Evolutionary conservation across 352 stramenopile genomes (phyloP).

Genomic region (Phytophthora meadii): DNA sequence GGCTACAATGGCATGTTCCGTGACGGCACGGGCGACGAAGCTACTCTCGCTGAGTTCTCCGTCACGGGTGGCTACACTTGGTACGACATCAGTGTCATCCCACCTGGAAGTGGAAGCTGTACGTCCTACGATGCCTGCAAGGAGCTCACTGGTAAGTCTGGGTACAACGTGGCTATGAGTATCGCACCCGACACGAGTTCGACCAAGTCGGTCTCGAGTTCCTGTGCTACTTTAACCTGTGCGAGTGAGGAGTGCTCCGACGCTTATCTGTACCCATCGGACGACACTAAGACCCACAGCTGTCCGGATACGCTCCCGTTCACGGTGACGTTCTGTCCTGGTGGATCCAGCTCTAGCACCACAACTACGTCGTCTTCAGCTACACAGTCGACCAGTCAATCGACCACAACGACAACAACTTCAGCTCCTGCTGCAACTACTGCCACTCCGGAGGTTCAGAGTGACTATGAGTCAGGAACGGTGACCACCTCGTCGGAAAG

Average conservation of each 20-base stretch:
- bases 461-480: slow-evolving; percentile 37
- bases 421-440: slow-evolving; percentile 22
- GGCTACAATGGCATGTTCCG: slow-evolving; percentile 69
- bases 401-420: slow-evolving; percentile 23
- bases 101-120: slow-evolving; percentile 56
- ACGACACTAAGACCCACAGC: slow-evolving; percentile 60
- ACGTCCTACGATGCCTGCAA: slow-evolving; percentile 50
- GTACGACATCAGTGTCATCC: slow-evolving; percentile 70
- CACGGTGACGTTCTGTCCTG: slow-evolving; percentile 55
- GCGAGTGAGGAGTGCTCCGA: slow-evolving; percentile 41
- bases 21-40: slow-evolving; percentile 46
- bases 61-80: slow-evolving; percentile 46
- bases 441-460: slow-evolving; percentile 22
- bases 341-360: slow-evolving; percentile 21
- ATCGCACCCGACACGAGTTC: slow-evolving; percentile 45
- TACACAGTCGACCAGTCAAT: slow-evolving; percentile 17
- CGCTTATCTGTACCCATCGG: slow-evolving; percentile 57
- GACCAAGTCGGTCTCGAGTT: slow-evolving; percentile 21
- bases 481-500: slow-evolving; percentile 14
- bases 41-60: slow-evolving; percentile 61
- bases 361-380: slow-evolving; percentile 26
- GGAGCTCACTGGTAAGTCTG: slow-evolving; percentile 51
- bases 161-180: slow-evolving; percentile 61
- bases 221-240: slow-evolving; percentile 40
- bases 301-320: slow-evolving; percentile 46